phyloP scores from a whole-genome alignment of 2,329 filamentous ascomycete species.

The Xylariaceae sp. region DNA sequence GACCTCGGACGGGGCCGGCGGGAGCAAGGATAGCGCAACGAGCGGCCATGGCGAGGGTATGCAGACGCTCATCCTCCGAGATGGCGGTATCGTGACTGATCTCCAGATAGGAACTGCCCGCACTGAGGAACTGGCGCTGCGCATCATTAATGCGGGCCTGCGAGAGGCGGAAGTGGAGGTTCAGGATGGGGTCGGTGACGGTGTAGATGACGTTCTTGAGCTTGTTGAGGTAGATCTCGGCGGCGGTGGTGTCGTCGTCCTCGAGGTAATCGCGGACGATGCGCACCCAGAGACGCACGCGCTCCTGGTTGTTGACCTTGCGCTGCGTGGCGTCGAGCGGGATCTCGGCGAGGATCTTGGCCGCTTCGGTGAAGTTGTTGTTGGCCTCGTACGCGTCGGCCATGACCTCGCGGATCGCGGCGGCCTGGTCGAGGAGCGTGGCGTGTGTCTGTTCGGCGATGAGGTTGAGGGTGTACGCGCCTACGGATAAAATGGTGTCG shows the following conservation, averaged over 20 bases:
- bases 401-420: slow-evolving; percentile 70
- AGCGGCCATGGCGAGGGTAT: slow-evolving; percentile 79
- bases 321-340: slow-evolving; percentile 86
- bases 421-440: slow-evolving; percentile 81
- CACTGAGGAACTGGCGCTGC: slow-evolving; percentile 81
- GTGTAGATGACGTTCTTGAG: slow-evolving; percentile 87
- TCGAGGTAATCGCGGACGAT: slow-evolving; percentile 94
- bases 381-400: slow-evolving; percentile 77
- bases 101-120: slow-evolving; percentile 80
- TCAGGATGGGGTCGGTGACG: slow-evolving; percentile 66
- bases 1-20: slow-evolving; percentile 77
- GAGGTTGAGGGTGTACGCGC: slow-evolving; percentile 63
- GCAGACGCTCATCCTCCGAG: slow-evolving; percentile 79
- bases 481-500: slow-evolving; percentile 66
- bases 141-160: slow-evolving; percentile 92
- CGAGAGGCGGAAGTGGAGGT: slow-evolving; percentile 81
- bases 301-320: slow-evolving; percentile 73
- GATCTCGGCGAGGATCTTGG: slow-evolving; percentile 73
- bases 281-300: slow-evolving; percentile 82
- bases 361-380: slow-evolving; percentile 75
- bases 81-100: slow-evolving; percentile 73
- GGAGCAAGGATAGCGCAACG: slow-evolving; percentile 90
- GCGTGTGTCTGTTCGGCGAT: slow-evolving; percentile 58
- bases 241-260: slow-evolving; percentile 80
- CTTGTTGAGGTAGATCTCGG: slow-evolving; percentile 86